Evolutionary conservation across 202 grass and related monocot genomes (phyloP).

Genomic region (Panicum hallii): DNA sequence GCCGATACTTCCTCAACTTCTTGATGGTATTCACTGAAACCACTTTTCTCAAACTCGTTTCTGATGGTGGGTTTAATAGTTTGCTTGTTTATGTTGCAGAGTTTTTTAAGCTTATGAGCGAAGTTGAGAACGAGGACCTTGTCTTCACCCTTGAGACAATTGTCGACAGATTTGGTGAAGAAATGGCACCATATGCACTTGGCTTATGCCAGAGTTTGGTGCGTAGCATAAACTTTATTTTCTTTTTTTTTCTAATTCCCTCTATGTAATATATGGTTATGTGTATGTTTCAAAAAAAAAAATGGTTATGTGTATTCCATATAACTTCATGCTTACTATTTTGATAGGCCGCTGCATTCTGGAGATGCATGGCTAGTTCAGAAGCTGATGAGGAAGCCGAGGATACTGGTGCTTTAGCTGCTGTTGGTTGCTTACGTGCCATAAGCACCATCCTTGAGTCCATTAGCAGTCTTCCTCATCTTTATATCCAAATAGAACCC

Average conservation of each 20-base stretch:
- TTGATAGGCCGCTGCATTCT: slow-evolving; percentile 80
- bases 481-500: slow-evolving; percentile 79
- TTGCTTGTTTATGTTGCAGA: slow-evolving; percentile 61
- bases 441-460: slow-evolving; percentile 96
- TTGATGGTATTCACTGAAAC: slow-evolving; percentile 70
- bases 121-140: slow-evolving; percentile 94
- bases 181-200: slow-evolving; percentile 93
- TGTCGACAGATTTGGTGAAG: slow-evolving; percentile 95
- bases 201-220: slow-evolving; percentile 94
- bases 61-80: slow-evolving; percentile 29
- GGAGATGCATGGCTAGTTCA: slow-evolving; percentile 84
- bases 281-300: not conserved
- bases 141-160: slow-evolving; percentile 90
- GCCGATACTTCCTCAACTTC: slow-evolving; percentile 90
- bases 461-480: slow-evolving; percentile 81
- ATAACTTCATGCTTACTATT: slow-evolving; percentile 36
- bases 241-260: not conserved
- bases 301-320: not conserved
- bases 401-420: slow-evolving; percentile 88
- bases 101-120: slow-evolving; percentile 92
- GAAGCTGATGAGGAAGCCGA: slow-evolving; percentile 91
- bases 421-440: slow-evolving; percentile 85
- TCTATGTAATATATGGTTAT: slow-evolving; percentile 24
- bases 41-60: slow-evolving; percentile 11
- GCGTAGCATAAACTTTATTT: not conserved